These are phyloP conservation scores for Diospyros lotus DNA, from an alignment of 148 eudicot genomes.

Conservation along the genomic window DNA sequence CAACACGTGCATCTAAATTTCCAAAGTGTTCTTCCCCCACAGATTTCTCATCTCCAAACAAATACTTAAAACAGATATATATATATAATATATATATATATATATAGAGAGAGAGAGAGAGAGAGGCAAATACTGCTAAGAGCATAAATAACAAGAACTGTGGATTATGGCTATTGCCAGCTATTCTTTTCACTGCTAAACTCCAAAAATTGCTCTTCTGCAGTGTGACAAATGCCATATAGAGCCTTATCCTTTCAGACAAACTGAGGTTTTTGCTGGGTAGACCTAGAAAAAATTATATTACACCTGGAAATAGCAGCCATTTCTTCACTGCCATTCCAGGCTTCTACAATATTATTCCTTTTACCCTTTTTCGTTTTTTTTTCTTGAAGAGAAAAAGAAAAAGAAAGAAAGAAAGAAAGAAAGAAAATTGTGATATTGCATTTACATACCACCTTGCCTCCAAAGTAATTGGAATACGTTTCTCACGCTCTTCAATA, in stretches of 20 bases:
- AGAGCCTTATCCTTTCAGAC: neutral
- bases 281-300: neutral
- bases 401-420: too few relatives aligned
- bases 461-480: constrained; percentile 18
- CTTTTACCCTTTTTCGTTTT: neutral
- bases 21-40: neutral
- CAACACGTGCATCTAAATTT: neutral
- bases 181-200: neutral
- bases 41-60: neutral
- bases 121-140: too few relatives aligned
- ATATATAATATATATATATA: too few relatives aligned
- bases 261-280: neutral
- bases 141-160: too few relatives aligned
- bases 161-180: neutral
- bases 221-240: neutral
- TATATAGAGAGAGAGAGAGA: too few relatives aligned
- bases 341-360: neutral
- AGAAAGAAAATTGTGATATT: too few relatives aligned
- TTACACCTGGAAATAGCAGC: neutral
- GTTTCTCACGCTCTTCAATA: constrained; percentile 21
- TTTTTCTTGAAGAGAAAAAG: neutral
- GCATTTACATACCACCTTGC: neutral
- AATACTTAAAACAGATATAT: too few relatives aligned
- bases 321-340: neutral
- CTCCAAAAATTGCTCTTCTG: neutral